Evolutionary conservation across 1,284 basidiomycete species (phyloP).

Genomic region (Heliocybe sulcata): DNA sequence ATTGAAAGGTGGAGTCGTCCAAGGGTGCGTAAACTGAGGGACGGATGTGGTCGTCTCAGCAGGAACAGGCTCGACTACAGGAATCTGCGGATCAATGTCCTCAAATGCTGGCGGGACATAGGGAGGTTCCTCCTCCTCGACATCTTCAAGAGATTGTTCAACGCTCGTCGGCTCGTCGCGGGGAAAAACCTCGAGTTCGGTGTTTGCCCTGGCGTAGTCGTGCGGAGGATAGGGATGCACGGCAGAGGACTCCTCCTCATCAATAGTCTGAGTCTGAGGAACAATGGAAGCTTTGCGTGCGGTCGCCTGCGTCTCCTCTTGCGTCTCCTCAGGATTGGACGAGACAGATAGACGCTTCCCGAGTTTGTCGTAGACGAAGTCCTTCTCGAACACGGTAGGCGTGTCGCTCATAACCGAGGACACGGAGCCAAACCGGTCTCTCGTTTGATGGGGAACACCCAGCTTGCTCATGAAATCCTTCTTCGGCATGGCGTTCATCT

Average conservation of each 20-base stretch:
- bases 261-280: not conserved
- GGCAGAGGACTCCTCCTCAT: not conserved
- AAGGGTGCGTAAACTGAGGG: conserved; percentile 7
- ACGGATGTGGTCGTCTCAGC: not conserved
- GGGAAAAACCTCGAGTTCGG: not conserved
- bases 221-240: not conserved
- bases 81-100: not conserved
- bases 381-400: not conserved
- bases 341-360: not conserved
- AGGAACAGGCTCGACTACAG: not conserved
- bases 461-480: not conserved
- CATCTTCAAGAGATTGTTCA: not conserved
- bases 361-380: not conserved
- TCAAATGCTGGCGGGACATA: not conserved
- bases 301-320: not conserved
- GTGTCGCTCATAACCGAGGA: not conserved
- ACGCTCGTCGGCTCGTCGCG: not conserved
- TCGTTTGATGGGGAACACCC: not conserved
- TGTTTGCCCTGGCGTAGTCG: not conserved
- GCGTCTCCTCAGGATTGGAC: not conserved
- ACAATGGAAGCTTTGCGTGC: not conserved
- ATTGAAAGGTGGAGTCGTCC: conserved; percentile 11
- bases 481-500: not conserved
- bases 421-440: not conserved
- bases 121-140: not conserved